Evolutionary conservation across 768 basidiomycete genomes (phyloP), one percentile per base, ranked within the genome.

Genomic region (Pleurotus cornucopiae): DNA sequence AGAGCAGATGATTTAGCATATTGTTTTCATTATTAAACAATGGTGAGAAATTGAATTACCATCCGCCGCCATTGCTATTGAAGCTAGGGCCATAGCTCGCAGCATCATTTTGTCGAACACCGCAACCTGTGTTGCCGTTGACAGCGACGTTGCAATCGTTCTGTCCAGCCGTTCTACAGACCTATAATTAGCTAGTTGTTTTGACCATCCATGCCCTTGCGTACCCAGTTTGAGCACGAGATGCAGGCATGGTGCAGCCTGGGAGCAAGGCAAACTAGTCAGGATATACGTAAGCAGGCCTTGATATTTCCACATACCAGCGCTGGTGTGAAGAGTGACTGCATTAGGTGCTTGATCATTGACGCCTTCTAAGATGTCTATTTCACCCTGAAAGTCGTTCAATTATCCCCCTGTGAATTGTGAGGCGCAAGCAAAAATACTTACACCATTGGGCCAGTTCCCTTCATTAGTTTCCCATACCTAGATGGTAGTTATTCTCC

Each of bases 21-120:
- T 25, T 25, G 5, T 25, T 25, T 25, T 25, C 5, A 25, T 1
- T 25, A 6, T 25, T 3, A 12, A 6, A 44, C 26, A 2, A 5
- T 6, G 21, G 9, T n/a, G 37, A 6, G 26, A 5, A 64, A 0
- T 34, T 34, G 11, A 11, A 74, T 39, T 66, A 85, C 82, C 80
- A 86, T 59, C 85, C 85, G 18, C 85, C 86, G 5, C 85, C 84
- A 40, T 74, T 73, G 40, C 51, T 58, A 63, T 88, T 87, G 69
- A 88, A 83, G 1, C 64, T 63, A 2, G 83, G 77, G 0, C 85
- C 86, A 61, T 76, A 86, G 62, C 77, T 84, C 58, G 74, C 67
- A 1, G 69, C 25, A 44, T 76, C 73, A 38, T 62, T 64, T 6
- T 71, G 62, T 26, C 69, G 63, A 14, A 86, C 84, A 7, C 81